These are phyloP conservation scores for Thoreauomyces humboldtii DNA, from an alignment of 192 early-diverging fungal species.

Conservation along the genomic window DNA sequence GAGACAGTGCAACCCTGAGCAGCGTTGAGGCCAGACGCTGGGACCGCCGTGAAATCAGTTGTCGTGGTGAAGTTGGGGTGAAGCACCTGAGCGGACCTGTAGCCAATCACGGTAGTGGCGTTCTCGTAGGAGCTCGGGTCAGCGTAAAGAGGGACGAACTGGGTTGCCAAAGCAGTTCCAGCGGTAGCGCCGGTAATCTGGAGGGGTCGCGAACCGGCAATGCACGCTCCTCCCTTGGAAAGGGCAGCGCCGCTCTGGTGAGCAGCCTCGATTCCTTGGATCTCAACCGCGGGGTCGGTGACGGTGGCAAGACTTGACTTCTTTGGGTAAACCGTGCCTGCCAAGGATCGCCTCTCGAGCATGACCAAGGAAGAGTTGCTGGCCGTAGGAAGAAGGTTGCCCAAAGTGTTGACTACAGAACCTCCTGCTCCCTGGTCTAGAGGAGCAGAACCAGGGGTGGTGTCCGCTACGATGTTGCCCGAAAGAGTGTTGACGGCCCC, in stretches of 20 bases:
- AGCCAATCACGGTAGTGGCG: neutral
- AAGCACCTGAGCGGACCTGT: neutral
- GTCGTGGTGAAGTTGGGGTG: neutral
- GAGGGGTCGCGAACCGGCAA: neutral
- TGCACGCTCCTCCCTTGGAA: neutral
- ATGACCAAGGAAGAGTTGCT: neutral
- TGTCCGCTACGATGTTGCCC: slow-evolving; percentile 4
- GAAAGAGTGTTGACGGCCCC: neutral
- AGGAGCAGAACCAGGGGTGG: neutral
- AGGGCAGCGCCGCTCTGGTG: slow-evolving; percentile 9
- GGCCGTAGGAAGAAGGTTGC: slow-evolving; percentile 7
- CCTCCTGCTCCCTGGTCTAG: slow-evolving; percentile 1
- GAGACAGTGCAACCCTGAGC: neutral
- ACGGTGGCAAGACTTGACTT: neutral
- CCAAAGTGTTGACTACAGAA: slow-evolving; percentile 5
- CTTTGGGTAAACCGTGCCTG: neutral
- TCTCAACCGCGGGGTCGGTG: neutral
- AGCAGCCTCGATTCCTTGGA: neutral
- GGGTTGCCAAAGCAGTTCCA: neutral
- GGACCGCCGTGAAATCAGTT: neutral
- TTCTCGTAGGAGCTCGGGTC: neutral
- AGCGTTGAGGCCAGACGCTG: neutral
- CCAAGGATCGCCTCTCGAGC: neutral
- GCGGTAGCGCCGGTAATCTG: neutral
- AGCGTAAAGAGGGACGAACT: slow-evolving; percentile 5